Evolutionary conservation across 768 basidiomycete species (phyloP), one percentile per base, ranked within the genome.

Genomic region (Kwoniella sp.): DNA sequence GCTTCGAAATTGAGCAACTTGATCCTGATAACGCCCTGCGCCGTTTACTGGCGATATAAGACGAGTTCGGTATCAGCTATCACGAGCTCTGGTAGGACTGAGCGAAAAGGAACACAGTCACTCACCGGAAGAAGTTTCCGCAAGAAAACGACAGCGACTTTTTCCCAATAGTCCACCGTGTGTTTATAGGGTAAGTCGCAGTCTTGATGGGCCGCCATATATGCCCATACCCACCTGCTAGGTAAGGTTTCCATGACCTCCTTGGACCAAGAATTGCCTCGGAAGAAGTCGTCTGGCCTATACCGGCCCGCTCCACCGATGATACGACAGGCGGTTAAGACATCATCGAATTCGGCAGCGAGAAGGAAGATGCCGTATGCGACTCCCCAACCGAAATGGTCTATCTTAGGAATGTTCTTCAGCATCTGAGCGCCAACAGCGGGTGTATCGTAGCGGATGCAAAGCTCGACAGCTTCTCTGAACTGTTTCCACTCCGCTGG

Each of bases 281-380:
- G 22, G 11, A n/a, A 37, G n/a, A 47, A 23, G 30, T 55, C 54
- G 28, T 22, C 8, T 11, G 8, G n/a, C 54, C 30, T 55, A 20
- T 22, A n/a, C 31, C 29, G 26, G 28, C 28, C 26, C 50, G 9
- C 26, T 8, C 8, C 7, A n/a, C 50, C 50, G 31, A 57, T 57
- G 37, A 59, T 29, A n/a, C 58, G 22, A 48, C 58, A 59, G 13
- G 45, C 58, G 28, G 58, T 59, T n/a, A 59, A 11, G 13, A 37
- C 50, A 50, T 59, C 58, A 30, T 59, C 30, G 28, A 30, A 59
- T n/a, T 50, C 29, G 26, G 58, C 31, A 1, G 58, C 58, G 30
- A 59, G 25, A 17, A 31, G n/a, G 58, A 59, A 59, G 8, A 59
- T 7, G 3, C 50, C 30, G 22, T 59, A 48, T 12, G 41, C 41